phyloP scores from a whole-genome alignment of 352 stramenopile species.

The Aphanomyces cochlioides region DNA sequence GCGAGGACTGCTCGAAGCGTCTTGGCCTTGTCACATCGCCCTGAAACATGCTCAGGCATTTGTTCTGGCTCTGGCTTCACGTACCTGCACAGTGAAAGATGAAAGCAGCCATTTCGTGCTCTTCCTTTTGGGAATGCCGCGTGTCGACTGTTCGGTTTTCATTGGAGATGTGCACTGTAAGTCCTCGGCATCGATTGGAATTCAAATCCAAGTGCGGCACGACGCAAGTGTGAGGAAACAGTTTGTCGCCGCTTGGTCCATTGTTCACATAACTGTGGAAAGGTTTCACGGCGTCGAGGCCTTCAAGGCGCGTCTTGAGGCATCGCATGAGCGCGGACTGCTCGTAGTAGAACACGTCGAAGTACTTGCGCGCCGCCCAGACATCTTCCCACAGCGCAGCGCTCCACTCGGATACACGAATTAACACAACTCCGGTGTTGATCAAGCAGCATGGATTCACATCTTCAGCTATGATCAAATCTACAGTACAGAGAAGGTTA shows the following conservation, averaged over 20 bases:
- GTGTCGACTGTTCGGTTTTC: conserved; percentile 13
- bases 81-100: conserved; percentile 30
- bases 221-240: conserved; percentile 22
- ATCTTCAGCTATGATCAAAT: conserved; percentile 28
- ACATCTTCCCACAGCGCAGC: conserved; percentile 18
- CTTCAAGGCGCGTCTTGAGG: conserved; percentile 28
- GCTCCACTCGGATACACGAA: conserved; percentile 27
- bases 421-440: conserved; percentile 27
- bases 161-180: conserved; percentile 21
- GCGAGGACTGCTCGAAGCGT: conserved; percentile 17
- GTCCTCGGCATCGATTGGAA: conserved; percentile 25
- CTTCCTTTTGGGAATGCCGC: not conserved
- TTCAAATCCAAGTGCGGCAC: conserved; percentile 25
- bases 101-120: conserved; percentile 22
- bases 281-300: conserved; percentile 15
- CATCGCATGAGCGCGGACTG: conserved; percentile 30
- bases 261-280: conserved; percentile 24
- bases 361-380: conserved; percentile 26
- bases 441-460: conserved; percentile 29
- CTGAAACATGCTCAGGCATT: not conserved
- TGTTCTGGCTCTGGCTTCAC: not conserved
- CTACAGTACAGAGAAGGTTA: not conserved
- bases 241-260: conserved; percentile 10
- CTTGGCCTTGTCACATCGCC: conserved; percentile 25
- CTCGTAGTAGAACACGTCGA: conserved; percentile 32